Base-by-base conservation (phyloP, 495 filamentous ascomycete genomes). In the Penicillium canescens region DNA sequence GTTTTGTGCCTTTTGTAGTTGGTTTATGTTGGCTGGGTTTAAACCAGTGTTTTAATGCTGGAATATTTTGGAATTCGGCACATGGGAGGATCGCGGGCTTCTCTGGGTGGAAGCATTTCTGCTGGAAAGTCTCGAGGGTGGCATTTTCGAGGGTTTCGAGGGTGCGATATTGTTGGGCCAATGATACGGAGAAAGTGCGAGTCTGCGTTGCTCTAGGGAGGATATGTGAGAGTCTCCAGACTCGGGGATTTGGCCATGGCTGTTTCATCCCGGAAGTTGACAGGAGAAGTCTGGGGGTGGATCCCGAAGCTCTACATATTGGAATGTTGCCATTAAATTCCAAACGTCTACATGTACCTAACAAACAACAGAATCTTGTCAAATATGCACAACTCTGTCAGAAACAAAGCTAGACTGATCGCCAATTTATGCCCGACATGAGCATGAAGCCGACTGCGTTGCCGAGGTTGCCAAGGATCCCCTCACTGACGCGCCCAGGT, bases 21-120 rank as follows among this genome's bases (percentile, higher is more conserved):
- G 24, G 35, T 40, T 41, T 0, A 18, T 8, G 9, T 38, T 23
- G 23, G 46, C 33, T 14, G 14, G 56, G 42, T 8, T 60, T 56
- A 40, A 87, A 87, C 84, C 84, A 87, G 24, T 76, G 76, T 21
- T 62, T 61, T 33, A 77, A 61, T 3, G 81, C 82, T 5, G 84
- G 83, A 4, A 85, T 47, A 9, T 67, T 38, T 18, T 46, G 47
- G 38, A 82, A 81, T 14, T 68, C 47, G 1, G 64, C 65, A 37
- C 69, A 71, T 4, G 79, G 79, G 13, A 86, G 65, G 28, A 83
- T 44, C 4, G 62, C 68, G 3, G 83, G 83, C 33, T 63, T 60
- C 5, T 74, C 76, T 10, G 72, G 72, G 8, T 47, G 39, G 61
- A 86, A 84, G 53, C 65, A 78, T 46, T 65, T 52, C 18, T 70